phyloP scores from a whole-genome alignment of 192 early-diverging fungal species.

The Entophlyctis luteolus region DNA sequence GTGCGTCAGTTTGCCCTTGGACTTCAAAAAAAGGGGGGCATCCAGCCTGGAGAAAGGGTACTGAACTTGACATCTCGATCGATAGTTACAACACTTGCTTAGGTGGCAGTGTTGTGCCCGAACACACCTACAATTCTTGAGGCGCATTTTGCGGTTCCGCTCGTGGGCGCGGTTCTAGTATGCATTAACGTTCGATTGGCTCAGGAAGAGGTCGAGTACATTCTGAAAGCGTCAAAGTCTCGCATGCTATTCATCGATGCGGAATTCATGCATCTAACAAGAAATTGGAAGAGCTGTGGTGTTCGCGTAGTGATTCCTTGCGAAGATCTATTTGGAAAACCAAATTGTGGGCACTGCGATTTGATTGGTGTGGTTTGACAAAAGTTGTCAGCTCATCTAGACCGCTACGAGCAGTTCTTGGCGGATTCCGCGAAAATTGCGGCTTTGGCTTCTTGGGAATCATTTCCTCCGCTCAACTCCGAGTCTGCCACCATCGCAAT shows the following conservation, averaged over 20 bases:
- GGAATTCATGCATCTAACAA: constrained; percentile 35
- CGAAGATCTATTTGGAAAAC: neutral
- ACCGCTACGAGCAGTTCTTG: constrained; percentile 53
- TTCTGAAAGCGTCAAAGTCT: constrained; percentile 49
- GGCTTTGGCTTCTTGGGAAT: constrained; percentile 34
- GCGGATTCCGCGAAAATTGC: constrained; percentile 21
- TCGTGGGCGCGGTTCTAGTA: constrained; percentile 50
- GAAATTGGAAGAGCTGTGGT: constrained; percentile 16
- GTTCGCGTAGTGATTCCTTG: neutral
- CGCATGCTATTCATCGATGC: constrained; percentile 49
- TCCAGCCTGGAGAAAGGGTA: constrained; percentile 41
- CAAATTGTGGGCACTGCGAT: neutral
- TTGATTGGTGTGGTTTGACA: neutral
- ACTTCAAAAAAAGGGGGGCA: constrained; percentile 29
- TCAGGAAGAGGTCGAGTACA: constrained; percentile 52
- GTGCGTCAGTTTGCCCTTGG: constrained; percentile 41
- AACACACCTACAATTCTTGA: constrained; percentile 58
- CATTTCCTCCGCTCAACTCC: constrained; percentile 42
- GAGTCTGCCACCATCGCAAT: constrained; percentile 50
- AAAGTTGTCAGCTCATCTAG: constrained; percentile 16
- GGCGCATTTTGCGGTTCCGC: constrained; percentile 60
- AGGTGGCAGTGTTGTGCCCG: constrained; percentile 51
- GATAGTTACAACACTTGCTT: neutral
- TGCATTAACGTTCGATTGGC: constrained; percentile 57
- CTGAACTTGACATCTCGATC: neutral